A percentile compares a stretch with the other conserved stretches of the same genome.
phyloP scores from a whole-genome alignment of 2,329 filamentous ascomycete species.

The Xylaria sp. region DNA sequence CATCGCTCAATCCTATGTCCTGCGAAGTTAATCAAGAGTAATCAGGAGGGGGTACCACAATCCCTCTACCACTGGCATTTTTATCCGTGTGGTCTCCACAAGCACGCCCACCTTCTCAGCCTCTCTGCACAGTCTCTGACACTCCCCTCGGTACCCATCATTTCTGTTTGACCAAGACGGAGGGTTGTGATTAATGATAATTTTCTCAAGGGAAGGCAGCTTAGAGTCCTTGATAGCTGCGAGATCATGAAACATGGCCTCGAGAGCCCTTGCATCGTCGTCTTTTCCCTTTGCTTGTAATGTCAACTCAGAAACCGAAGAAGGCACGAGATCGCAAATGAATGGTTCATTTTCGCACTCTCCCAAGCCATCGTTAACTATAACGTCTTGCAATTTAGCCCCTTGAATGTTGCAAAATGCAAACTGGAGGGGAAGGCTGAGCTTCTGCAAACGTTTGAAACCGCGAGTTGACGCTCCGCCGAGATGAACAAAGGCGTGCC shows the following conservation, averaged over 20 bases:
- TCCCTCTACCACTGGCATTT: too few relatives aligned
- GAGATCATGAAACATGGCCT: not conserved
- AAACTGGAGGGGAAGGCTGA: not conserved
- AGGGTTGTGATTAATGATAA: not conserved
- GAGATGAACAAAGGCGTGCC: not conserved
- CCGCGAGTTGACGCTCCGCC: slow-evolving; percentile 4
- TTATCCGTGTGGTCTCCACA: too few relatives aligned
- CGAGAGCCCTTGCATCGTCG: not conserved
- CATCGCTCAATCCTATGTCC: too few relatives aligned
- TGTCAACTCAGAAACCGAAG: not conserved
- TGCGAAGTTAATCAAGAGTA: too few relatives aligned
- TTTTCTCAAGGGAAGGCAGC: not conserved
- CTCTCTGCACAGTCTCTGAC: not conserved
- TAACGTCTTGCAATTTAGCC: not conserved
- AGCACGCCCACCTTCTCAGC: not conserved
- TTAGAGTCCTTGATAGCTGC: not conserved
- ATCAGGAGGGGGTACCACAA: too few relatives aligned
- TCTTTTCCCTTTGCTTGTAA: not conserved
- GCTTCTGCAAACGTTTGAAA: not conserved
- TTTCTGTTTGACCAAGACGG: not conserved
- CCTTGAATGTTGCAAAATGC: not conserved
- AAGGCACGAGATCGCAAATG: not conserved
- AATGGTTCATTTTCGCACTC: not conserved
- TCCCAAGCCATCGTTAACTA: not conserved
- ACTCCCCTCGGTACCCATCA: not conserved